Evolutionary conservation across 257 asterid genomes (phyloP).

Genomic region (Fraxinus quadrangulata): DNA sequence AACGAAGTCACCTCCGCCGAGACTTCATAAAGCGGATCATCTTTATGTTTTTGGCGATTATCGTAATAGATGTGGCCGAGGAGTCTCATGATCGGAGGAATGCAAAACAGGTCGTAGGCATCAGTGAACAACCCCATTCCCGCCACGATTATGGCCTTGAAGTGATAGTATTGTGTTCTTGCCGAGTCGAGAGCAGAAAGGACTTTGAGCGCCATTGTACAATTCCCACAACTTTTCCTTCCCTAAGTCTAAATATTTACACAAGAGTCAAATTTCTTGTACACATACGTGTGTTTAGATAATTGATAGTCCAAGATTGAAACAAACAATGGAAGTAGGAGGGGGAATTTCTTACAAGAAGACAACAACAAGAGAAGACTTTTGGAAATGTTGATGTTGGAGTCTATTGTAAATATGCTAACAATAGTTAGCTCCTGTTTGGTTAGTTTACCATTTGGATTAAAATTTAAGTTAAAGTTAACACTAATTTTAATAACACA

Average conservation of each 20-base stretch:
- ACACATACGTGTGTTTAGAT: neutral
- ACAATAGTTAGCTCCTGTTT: too few species aligned
- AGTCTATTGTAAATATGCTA: neutral
- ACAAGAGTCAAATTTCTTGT: neutral
- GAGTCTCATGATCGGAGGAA: constrained; percentile 56
- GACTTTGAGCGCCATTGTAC: constrained; percentile 50
- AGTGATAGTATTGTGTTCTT: constrained; percentile 52
- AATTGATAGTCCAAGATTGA: neutral
- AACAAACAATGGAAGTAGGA: neutral
- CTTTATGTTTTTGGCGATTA: neutral
- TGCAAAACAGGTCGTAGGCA: constrained; percentile 62
- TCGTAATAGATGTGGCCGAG: constrained; percentile 46
- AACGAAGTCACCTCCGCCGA: constrained; percentile 34
- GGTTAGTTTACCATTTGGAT: too few species aligned
- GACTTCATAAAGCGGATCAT: constrained; percentile 12
- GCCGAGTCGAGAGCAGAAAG: constrained; percentile 60
- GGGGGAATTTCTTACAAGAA: neutral
- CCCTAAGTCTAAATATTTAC: neutral
- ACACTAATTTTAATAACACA: too few species aligned
- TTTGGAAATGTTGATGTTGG: neutral
- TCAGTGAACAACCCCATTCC: constrained; percentile 71
- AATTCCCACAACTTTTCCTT: neutral
- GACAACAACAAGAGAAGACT: neutral
- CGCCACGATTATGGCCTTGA: constrained; percentile 57
- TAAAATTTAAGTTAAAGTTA: too few species aligned